These are phyloP conservation scores for Alnus glutinosa DNA, from an alignment of 306 rosid species.

Conservation along the genomic window DNA sequence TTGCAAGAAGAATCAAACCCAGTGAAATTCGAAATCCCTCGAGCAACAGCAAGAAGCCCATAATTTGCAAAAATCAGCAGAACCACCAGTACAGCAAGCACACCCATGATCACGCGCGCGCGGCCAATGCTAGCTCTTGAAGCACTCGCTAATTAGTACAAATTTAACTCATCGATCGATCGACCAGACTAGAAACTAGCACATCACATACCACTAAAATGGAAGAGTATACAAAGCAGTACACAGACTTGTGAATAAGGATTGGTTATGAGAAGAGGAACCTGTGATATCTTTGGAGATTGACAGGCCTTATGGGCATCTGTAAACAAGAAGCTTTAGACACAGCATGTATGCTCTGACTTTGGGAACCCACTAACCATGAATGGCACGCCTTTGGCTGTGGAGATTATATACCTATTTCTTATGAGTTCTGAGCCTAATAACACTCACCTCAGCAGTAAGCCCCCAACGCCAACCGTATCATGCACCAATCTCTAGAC, in stretches of 20 bases:
- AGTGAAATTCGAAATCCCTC: constrained; percentile 33
- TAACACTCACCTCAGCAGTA: not conserved
- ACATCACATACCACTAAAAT: not conserved
- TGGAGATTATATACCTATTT: not conserved
- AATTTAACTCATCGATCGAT: not conserved
- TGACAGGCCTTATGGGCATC: not conserved
- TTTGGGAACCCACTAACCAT: not conserved
- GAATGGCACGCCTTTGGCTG: not conserved
- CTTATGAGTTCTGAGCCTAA: too few relatives aligned
- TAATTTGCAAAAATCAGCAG: constrained; percentile 42
- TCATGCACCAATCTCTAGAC: constrained; percentile 8
- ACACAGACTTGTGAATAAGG: not conserved
- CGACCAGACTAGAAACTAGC: constrained; percentile 14
- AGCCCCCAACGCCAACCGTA: not conserved
- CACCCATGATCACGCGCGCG: constrained; percentile 29
- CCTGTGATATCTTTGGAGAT: not conserved
- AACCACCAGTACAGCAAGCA: constrained; percentile 38
- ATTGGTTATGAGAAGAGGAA: not conserved
- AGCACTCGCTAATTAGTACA: not conserved
- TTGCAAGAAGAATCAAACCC: constrained; percentile 10
- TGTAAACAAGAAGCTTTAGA: not conserved
- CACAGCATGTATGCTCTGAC: not conserved
- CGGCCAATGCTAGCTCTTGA: not conserved
- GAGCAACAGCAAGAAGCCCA: constrained; percentile 39
- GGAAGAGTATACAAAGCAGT: not conserved